Conservation (phyloP, 2,329 filamentous ascomycete species). For the Zasmidium citrigriseum region DNA sequence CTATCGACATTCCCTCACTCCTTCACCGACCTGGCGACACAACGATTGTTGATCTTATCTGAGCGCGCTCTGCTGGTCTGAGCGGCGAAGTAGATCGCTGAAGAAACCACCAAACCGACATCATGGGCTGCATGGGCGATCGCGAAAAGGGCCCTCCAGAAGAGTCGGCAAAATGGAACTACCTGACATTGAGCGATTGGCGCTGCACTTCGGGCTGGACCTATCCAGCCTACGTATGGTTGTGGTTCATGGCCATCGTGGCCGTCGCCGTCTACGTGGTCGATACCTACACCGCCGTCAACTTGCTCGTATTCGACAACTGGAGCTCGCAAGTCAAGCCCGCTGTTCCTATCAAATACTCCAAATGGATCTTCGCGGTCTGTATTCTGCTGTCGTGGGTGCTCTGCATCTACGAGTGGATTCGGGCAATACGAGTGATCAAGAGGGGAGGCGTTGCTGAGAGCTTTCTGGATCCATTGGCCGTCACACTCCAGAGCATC, state of each 20-base stretch:
- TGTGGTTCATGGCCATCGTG: slow-evolving; percentile 77
- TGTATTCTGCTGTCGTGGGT: slow-evolving; percentile 91
- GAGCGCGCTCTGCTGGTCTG: slow-evolving; percentile 17
- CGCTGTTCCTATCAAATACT: slow-evolving; percentile 71
- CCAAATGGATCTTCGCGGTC: slow-evolving; percentile 92
- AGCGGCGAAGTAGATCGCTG: slow-evolving; percentile 7
- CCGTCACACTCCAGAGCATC: slow-evolving; percentile 80
- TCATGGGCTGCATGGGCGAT: slow-evolving; percentile 39
- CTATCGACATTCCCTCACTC: slow-evolving; percentile 5
- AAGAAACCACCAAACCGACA: slow-evolving; percentile 7
- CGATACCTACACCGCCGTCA: slow-evolving; percentile 91
- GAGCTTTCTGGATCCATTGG: slow-evolving; percentile 85
- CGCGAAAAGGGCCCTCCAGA: slow-evolving; percentile 41
- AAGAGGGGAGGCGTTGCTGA: slow-evolving; percentile 82
- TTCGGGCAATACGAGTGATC: slow-evolving; percentile 79
- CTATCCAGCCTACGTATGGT: slow-evolving; percentile 77
- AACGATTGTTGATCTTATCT: background rate
- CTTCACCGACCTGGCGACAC: background rate
- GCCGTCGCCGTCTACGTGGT: slow-evolving; percentile 84
- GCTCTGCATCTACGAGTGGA: slow-evolving; percentile 76
- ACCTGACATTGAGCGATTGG: slow-evolving; percentile 78
- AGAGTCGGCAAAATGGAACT: slow-evolving; percentile 73
- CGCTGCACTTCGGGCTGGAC: slow-evolving; percentile 77
- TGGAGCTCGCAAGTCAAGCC: slow-evolving; percentile 86
- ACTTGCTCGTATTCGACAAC: slow-evolving; percentile 81